Conservation (phyloP, 306 rosid genomes). For the Inga leiocalycina region DNA sequence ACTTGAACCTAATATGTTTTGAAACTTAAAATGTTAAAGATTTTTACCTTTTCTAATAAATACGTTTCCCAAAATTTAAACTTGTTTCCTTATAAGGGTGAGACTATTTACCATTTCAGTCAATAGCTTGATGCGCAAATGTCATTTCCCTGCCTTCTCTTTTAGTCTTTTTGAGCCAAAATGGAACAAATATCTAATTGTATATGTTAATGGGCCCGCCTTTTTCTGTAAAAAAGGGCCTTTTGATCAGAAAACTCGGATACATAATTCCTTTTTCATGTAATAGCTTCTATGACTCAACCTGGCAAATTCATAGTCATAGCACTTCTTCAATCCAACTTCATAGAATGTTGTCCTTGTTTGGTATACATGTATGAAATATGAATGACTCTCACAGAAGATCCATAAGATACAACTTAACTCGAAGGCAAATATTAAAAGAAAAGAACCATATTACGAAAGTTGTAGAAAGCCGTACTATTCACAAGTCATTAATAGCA, state of each 20-base stretch:
- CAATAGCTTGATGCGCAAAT: no score
- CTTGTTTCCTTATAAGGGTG: no score
- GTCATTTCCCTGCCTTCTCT: no score
- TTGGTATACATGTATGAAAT: background rate
- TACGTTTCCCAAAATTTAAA: no score
- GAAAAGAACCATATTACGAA: background rate
- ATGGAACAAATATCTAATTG: no score
- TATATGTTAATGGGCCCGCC: no score
- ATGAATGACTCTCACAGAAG: background rate
- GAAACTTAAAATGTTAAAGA: fast-evolving
- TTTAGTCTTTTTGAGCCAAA: no score
- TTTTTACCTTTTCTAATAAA: fast-evolving
- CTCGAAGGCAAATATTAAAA: background rate
- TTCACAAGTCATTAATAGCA: background rate
- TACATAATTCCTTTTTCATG: background rate
- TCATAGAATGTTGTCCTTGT: background rate
- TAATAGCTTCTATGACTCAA: background rate
- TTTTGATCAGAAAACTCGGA: background rate
- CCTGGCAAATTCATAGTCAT: background rate
- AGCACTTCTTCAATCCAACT: background rate
- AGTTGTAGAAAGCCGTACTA: background rate
- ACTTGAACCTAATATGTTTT: no score
- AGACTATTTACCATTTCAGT: no score
- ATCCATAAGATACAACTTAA: background rate
- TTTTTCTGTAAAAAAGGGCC: no score